phyloP scores from a whole-genome alignment of 768 basidiomycete species.

The Dacryopinax primogenitus region DNA sequence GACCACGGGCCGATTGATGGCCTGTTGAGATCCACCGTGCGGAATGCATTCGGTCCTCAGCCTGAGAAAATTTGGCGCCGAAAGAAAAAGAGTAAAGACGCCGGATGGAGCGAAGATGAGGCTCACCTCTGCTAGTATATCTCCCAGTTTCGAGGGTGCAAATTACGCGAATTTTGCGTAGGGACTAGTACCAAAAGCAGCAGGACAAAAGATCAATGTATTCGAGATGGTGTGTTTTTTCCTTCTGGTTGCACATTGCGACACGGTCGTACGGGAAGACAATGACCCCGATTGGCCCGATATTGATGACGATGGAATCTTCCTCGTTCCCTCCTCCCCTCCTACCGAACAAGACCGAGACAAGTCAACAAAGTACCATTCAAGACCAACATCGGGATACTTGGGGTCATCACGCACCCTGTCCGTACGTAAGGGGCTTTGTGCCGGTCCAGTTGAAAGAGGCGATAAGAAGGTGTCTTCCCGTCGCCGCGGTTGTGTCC shows the following conservation, averaged over 20 bases:
- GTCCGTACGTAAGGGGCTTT: neutral
- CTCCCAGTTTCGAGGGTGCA: constrained; percentile 1
- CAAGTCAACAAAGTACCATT: neutral
- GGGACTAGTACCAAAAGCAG: neutral
- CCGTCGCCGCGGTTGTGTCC: neutral
- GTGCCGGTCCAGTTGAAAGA: constrained; percentile 9
- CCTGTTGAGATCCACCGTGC: neutral
- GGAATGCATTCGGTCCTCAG: constrained; percentile 1
- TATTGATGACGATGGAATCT: neutral
- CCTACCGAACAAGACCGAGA: neutral
- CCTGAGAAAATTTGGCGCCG: neutral
- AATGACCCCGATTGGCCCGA: neutral
- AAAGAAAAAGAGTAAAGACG: neutral
- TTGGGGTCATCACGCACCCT: neutral
- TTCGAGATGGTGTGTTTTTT: neutral
- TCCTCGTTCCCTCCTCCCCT: neutral
- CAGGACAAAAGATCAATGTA: neutral
- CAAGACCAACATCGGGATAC: neutral
- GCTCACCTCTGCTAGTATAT: neutral
- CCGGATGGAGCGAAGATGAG: neutral
- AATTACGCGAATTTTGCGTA: neutral
- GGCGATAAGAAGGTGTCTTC: neutral
- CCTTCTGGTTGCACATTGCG: neutral
- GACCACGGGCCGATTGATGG: neutral
- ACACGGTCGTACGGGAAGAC: neutral